These are phyloP conservation scores for Metschnikowia borealis DNA, from an alignment of 805 yeast genomes.

Conservation along the genomic window DNA sequence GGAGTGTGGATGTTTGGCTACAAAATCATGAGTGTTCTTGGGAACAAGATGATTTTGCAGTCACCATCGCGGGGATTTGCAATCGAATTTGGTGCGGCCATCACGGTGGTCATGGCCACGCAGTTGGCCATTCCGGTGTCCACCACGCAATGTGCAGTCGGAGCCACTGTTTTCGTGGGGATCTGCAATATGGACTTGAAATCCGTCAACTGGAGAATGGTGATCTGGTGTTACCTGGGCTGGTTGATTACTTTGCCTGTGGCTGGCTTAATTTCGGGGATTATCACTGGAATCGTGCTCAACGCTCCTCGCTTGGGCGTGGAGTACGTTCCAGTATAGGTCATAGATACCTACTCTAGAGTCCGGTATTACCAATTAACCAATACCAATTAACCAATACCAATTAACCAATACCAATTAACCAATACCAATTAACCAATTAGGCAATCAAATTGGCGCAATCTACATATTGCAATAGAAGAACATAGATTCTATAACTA, in stretches of 20 bases:
- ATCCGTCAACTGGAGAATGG: conserved; percentile 76
- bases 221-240: conserved; percentile 64
- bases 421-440: too few relatives aligned
- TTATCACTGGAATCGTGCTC: conserved; percentile 57
- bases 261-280: conserved; percentile 71
- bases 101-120: conserved; percentile 72
- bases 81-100: conserved; percentile 74
- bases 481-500: too few relatives aligned
- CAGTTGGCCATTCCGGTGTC: conserved; percentile 69
- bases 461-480: too few relatives aligned
- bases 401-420: too few relatives aligned
- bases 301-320: conserved; percentile 54
- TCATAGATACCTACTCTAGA: too few relatives aligned
- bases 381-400: too few relatives aligned
- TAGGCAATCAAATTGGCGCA: too few relatives aligned
- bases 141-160: conserved; percentile 76
- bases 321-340: conserved; percentile 18
- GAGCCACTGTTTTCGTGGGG: conserved; percentile 75
- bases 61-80: conserved; percentile 77
- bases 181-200: conserved; percentile 60
- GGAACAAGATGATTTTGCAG: conserved; percentile 70
- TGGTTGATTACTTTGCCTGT: conserved; percentile 72
- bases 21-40: conserved; percentile 64
- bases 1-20: conserved; percentile 74
- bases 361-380: too few relatives aligned